Conservation (phyloP, 805 yeast genomes). For the Wickerhamomyces xylosicus region DNA sequence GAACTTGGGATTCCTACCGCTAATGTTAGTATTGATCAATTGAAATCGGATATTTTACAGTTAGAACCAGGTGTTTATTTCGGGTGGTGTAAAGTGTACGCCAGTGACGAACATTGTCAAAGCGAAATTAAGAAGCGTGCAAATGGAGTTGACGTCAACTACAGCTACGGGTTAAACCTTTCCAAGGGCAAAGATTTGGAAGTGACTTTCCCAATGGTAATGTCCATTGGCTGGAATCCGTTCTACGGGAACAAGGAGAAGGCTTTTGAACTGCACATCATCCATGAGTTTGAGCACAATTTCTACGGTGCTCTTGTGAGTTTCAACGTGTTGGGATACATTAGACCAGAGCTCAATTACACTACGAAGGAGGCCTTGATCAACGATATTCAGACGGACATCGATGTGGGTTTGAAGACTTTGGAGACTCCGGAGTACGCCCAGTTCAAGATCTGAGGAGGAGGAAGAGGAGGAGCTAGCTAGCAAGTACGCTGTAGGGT, state of each 20-base stretch:
- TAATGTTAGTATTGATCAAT: constrained; percentile 55
- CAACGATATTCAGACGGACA: constrained; percentile 74
- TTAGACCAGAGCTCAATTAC: constrained; percentile 85
- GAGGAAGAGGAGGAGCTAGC: background rate
- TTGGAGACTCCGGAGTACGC: constrained; percentile 33
- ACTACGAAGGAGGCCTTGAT: constrained; percentile 75
- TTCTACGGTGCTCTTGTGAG: constrained; percentile 79
- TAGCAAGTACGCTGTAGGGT: no score
- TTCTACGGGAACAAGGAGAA: constrained; percentile 71
- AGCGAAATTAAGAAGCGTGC: constrained; percentile 20
- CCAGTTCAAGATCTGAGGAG: constrained; percentile 17
- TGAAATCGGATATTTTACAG: constrained; percentile 24
- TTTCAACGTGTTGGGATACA: constrained; percentile 72
- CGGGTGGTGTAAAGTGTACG: constrained; percentile 41
- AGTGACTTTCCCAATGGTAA: constrained; percentile 70
- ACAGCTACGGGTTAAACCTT: constrained; percentile 52
- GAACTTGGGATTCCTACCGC: constrained; percentile 96
- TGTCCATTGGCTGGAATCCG: constrained; percentile 96
- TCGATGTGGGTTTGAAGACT: constrained; percentile 48
- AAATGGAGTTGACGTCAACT: constrained; percentile 34
- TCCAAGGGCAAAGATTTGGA: constrained; percentile 26
- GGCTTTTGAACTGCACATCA: constrained; percentile 80
- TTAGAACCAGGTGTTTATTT: constrained; percentile 79
- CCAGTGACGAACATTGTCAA: background rate
- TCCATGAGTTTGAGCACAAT: constrained; percentile 54